A percentile compares a stretch with the other conserved stretches of the same genome.
Conservation (phyloP, 2,329 filamentous ascomycete genomes). For the Zopfia rhizophila region DNA sequence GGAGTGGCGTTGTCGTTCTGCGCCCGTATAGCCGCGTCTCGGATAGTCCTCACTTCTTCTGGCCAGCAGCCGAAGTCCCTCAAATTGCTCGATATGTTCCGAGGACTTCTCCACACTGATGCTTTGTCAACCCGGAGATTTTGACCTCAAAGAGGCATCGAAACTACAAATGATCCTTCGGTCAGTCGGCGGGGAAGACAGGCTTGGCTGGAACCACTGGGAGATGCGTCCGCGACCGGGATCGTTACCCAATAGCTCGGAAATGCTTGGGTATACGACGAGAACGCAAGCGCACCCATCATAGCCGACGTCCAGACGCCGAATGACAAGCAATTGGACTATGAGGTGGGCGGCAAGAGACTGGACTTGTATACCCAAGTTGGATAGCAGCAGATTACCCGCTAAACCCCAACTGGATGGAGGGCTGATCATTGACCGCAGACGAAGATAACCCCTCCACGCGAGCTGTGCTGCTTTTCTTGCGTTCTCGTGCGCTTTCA, state of each 20-base stretch:
- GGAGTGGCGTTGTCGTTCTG: conserved; percentile 15
- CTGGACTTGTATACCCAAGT: conserved; percentile 46
- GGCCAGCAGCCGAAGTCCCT: conserved; percentile 10
- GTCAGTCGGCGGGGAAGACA: no score
- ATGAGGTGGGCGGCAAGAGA: conserved; percentile 27
- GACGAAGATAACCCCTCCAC: conserved; percentile 34
- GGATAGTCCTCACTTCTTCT: conserved; percentile 15
- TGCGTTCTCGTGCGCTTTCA: conserved; percentile 15
- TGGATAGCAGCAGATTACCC: conserved; percentile 28
- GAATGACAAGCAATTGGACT: conserved; percentile 12
- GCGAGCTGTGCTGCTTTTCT: conserved; percentile 28
- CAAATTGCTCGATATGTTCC: conserved; percentile 1
- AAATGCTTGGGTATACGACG: no score
- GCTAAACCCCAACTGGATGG: conserved; percentile 34
- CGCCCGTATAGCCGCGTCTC: conserved; percentile 7
- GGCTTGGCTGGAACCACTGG: no score
- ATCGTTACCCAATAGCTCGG: no score
- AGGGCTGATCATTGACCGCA: conserved; percentile 26
- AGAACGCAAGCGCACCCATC: background rate
- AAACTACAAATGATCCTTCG: no score
- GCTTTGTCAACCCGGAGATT: conserved; percentile 17
- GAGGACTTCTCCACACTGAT: conserved; percentile 2
- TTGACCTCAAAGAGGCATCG: conserved; percentile 15
- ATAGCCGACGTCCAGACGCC: conserved; percentile 3
- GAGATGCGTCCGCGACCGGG: no score